These are phyloP conservation scores for Talaromyces piceae DNA, from an alignment of 2,329 filamentous ascomycete genomes.

Conservation along the genomic window DNA sequence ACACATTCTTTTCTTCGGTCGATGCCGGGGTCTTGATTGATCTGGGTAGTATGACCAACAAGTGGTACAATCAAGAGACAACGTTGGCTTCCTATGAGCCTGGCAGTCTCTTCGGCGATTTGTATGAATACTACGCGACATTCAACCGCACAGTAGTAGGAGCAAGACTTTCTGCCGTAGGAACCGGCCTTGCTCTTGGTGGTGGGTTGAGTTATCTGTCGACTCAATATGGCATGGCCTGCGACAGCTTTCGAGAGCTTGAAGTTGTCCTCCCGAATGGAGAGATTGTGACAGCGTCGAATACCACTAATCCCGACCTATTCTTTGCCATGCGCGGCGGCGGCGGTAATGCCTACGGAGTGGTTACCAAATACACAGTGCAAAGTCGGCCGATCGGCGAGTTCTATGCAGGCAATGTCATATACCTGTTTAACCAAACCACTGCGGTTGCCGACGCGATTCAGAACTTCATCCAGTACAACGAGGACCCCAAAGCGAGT, in stretches of 20 bases:
- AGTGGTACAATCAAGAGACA: background rate
- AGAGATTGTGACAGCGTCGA: constrained; percentile 9
- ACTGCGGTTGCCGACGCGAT: constrained; percentile 22
- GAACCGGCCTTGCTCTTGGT: constrained; percentile 5
- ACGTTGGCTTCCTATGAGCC: constrained; percentile 1
- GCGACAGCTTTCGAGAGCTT: constrained; percentile 7
- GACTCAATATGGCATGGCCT: constrained; percentile 8
- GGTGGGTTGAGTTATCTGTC: constrained; percentile 8
- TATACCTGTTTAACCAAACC: constrained; percentile 20
- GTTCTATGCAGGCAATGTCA: constrained; percentile 23
- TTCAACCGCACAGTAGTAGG: constrained; percentile 1
- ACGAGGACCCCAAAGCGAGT: constrained; percentile 27
- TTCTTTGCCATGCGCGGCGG: constrained; percentile 48
- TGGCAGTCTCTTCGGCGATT: background rate
- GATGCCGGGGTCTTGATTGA: constrained; percentile 26
- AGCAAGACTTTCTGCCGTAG: constrained; percentile 1
- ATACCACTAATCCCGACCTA: constrained; percentile 26
- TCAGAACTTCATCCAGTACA: constrained; percentile 25
- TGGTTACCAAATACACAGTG: constrained; percentile 30
- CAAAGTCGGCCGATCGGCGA: constrained; percentile 20
- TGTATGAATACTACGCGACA: constrained; percentile 1
- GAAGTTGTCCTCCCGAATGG: constrained; percentile 7
- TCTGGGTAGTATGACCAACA: constrained; percentile 22
- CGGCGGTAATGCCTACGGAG: constrained; percentile 44
- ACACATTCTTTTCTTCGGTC: constrained; percentile 23